Evolutionary conservation across 805 yeast species (phyloP), one percentile per base, ranked within the genome.

Genomic region (Saccharomyces mikatae): DNA sequence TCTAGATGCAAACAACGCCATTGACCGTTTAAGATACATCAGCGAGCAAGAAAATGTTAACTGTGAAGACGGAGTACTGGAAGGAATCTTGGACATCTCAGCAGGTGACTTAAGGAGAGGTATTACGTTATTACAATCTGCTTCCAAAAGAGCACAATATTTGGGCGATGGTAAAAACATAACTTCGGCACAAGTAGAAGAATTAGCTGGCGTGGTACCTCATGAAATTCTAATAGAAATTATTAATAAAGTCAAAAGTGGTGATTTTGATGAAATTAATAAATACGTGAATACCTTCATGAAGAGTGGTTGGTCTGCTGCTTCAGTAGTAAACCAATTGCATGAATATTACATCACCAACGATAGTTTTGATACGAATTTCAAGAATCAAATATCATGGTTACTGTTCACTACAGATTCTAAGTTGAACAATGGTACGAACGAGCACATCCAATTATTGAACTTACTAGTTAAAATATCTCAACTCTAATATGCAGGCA

Each of bases 51-150:
- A 76, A 46, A 70, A 76, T 3, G 64, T 75, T 6, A 60, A 63
- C 13, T 68, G 74, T 30, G 77, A 77, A 50, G 77, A 76, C 6
- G 80, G 76, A 3, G 87, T 80, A 0, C 73, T 89, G 49, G 74
- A 74, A 30, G 82, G 81, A 62, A 82, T 94, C 11, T 73, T 94
- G 54, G 73, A 70, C n/a, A 83, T 89, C 3, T 80, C 96, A 21
- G 79, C 78, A 53, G 99, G 99, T 55, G 99, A 94, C 74, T 77
- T 94, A 63, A 83, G 99, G 74, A 87, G 84, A 62, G 96, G 97
- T 8, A 91, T 94, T 60, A 94, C 97, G 2, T 80, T 83, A 55
- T 76, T 94, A 47, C 99, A 94, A 71, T 86, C 94, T 41, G 87
- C 96, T 10, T 80, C 89, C 36, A 84, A 81, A 59, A 71, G 85